Percentiles rank a stretch among this genome's conserved stretches.
Conservation (phyloP, 371 early-diverging fungal genomes). For the Mucor velutinosus region DNA sequence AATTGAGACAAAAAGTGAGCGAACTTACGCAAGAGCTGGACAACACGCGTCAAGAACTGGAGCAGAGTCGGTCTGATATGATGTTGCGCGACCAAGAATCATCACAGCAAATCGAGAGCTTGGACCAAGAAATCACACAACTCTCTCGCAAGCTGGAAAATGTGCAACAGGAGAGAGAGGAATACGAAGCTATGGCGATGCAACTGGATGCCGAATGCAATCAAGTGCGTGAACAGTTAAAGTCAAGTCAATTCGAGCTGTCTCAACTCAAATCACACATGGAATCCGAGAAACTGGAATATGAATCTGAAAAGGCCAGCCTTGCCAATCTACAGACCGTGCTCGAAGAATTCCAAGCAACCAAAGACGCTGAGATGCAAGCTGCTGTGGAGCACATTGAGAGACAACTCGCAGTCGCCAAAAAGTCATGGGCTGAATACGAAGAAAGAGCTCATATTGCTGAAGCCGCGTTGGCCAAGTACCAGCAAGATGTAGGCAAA, state of each 20-base stretch:
- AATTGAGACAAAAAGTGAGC: conserved; percentile 31
- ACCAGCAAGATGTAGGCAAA: conserved; percentile 61
- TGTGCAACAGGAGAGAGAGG: conserved; percentile 47
- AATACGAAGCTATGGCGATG: conserved; percentile 63
- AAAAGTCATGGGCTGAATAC: conserved; percentile 60
- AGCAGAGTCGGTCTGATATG: conserved; percentile 28
- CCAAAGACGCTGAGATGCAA: conserved; percentile 78
- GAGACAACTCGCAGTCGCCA: conserved; percentile 56
- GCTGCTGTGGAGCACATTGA: conserved; percentile 74
- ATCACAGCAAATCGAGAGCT: conserved; percentile 20
- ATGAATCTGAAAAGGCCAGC: conserved; percentile 69
- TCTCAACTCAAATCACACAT: conserved; percentile 33
- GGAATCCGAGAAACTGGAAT: conserved; percentile 33
- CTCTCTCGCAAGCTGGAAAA: conserved; percentile 25
- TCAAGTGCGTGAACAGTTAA: conserved; percentile 50
- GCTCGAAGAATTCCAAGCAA: conserved; percentile 85
- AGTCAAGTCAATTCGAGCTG: conserved; percentile 41
- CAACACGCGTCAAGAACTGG: conserved; percentile 13
- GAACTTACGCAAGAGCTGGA: conserved; percentile 35
- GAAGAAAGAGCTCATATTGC: conserved; percentile 60
- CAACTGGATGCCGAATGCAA: conserved; percentile 58
- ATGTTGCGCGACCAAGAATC: conserved; percentile 34
- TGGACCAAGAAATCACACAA: conserved; percentile 26
- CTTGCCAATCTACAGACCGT: conserved; percentile 83
- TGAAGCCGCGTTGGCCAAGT: conserved; percentile 60